phyloP scores from a whole-genome alignment of 768 basidiomycete species.

The Suillus paluster region DNA sequence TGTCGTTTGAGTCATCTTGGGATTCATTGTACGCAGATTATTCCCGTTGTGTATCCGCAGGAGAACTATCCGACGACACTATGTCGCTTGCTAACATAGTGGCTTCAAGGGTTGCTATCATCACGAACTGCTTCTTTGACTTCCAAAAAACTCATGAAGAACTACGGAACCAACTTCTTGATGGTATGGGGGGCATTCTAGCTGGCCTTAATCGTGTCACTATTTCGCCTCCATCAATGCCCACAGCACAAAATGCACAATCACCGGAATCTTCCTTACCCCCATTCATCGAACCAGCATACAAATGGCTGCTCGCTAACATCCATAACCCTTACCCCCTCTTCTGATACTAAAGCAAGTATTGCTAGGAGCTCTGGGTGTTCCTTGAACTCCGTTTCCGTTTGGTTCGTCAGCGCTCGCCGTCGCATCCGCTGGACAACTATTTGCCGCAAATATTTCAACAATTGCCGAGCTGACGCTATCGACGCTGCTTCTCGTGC shows the following conservation, averaged over 20 bases:
- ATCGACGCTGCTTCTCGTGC: slow-evolving; percentile 33
- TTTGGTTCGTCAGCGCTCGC: slow-evolving; percentile 53
- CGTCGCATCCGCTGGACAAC: slow-evolving; percentile 59
- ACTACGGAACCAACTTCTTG: not conserved
- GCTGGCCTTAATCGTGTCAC: not conserved
- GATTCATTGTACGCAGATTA: not conserved
- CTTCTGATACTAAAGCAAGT: slow-evolving; percentile 27
- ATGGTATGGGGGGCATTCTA: not conserved
- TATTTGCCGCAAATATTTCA: slow-evolving; percentile 36
- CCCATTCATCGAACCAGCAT: slow-evolving; percentile 21
- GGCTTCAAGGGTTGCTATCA: not conserved
- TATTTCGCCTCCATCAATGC: not conserved
- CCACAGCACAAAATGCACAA: not conserved
- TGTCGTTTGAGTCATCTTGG: not conserved
- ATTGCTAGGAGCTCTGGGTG: slow-evolving; percentile 33
- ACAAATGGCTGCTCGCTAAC: slow-evolving; percentile 49
- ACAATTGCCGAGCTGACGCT: slow-evolving; percentile 25
- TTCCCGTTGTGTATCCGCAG: not conserved
- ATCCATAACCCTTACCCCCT: slow-evolving; percentile 59
- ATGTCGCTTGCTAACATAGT: not conserved
- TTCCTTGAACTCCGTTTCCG: slow-evolving; percentile 38
- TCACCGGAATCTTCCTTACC: not conserved
- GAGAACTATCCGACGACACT: not conserved
- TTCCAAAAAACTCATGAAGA: not conserved
- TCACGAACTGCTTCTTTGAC: not conserved